Base-by-base conservation (phyloP, 2,329 filamentous ascomycete genomes). In the Aspergillus aculeatinus region DNA sequence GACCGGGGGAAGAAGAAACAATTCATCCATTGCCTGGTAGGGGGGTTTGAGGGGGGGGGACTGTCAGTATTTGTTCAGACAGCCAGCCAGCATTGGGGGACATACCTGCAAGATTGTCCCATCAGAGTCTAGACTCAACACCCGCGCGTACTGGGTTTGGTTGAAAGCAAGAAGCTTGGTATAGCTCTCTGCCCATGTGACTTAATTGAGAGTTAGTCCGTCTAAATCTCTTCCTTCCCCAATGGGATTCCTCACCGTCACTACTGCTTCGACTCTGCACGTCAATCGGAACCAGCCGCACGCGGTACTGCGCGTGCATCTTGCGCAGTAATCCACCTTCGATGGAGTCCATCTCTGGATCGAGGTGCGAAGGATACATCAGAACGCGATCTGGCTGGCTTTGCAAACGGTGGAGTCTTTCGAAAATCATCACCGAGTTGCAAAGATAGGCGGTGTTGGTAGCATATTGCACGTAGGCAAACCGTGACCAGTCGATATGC, bases 391-490 rank as follows among this genome's bases (percentile, higher is more conserved):
- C 51, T 21, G 48, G 33, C 14, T 48, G 51, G 12, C 47, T 51
- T 14, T 9, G 44, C 2, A 51, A 52, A 2, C 47, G 57, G 4
- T 59, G 51, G 1, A 55, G 39, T 12, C 33, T 19, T 10, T 55
- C 52, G 4, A 55, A 49, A 3, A 49, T 39, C 44, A 56, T 50
- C 42, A 56, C 42, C 42, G 54, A 47, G 27, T 56, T 56, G 54
- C 54, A 56, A 11, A 56, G 44, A 33, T 56, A 56, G n/a, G 29
- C 14, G 5, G 9, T 19, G 19, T 56, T 31, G 1, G 54, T 56
- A 16, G 54, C 29, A 50, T 56, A 56, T 49, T 56, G 54, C 5
- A 35, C 31, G 27, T 56, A 56, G 25, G 54, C 54, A 25, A 54
- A 59, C 10, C 51, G 57, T 35, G 52, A n/a, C 35, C 51, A 54